Evolutionary conservation across 805 yeast species (phyloP).

Genomic region (Starmerella apicola): DNA sequence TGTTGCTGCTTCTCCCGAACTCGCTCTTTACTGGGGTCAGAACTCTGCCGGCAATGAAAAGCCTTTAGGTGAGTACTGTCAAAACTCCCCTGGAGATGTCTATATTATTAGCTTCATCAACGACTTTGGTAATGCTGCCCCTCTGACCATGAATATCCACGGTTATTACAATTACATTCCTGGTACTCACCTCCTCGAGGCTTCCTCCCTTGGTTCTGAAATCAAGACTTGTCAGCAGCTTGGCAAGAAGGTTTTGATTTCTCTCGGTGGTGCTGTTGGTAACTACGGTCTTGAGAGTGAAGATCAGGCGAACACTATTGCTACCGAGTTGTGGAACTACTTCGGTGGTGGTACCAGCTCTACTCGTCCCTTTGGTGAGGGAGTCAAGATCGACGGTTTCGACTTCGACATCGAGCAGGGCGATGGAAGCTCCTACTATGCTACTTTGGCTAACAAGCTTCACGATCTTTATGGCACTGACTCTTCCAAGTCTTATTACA

Average conservation of each 20-base stretch:
- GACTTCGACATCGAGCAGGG: conserved; percentile 59
- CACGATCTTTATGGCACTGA: conserved; percentile 32
- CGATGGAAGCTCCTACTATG: conserved; percentile 46
- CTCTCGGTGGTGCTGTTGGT: conserved; percentile 65
- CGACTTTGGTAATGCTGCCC: conserved; percentile 37
- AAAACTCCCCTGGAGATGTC: conserved; percentile 49
- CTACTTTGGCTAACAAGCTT: conserved; percentile 43
- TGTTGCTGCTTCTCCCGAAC: conserved; percentile 36
- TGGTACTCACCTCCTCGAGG: conserved; percentile 34
- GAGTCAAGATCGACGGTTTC: conserved; percentile 71
- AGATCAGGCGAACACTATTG: conserved; percentile 46
- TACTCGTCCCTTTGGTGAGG: conserved; percentile 48
- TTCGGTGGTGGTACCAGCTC: conserved; percentile 39
- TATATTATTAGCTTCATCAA: conserved; percentile 55
- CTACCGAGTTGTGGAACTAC: conserved; percentile 40
- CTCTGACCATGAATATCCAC: conserved; percentile 43
- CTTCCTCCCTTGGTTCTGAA: conserved; percentile 43
- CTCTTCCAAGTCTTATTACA: conserved; percentile 49
- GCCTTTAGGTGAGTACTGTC: conserved; percentile 47
- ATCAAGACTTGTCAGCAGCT: conserved; percentile 60
- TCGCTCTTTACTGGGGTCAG: conserved; percentile 88
- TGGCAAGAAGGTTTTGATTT: conserved; percentile 66
- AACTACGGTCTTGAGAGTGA: conserved; percentile 41
- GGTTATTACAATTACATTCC: conserved; percentile 28
- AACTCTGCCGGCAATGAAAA: conserved; percentile 51